Conservation (phyloP, 2,329 filamentous ascomycete species). For the Diplocarpon mali region DNA sequence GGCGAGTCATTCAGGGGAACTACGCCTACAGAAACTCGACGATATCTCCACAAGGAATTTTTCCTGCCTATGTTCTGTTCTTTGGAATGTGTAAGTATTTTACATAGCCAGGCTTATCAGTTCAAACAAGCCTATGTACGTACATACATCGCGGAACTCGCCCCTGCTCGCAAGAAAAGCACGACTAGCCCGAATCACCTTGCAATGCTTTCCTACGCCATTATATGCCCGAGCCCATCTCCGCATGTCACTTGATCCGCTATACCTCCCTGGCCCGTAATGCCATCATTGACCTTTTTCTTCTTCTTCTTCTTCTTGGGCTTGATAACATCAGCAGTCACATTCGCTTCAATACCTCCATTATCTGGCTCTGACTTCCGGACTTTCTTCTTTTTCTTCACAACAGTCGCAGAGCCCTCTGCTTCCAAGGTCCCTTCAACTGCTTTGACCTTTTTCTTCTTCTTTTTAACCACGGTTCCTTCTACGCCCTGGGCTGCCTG, state of each 20-base stretch:
- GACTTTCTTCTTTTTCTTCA: conserved; percentile 42
- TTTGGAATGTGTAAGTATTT: too few species aligned
- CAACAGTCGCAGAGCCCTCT: conserved; percentile 13
- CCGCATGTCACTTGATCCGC: conserved; percentile 11
- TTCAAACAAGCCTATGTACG: background rate
- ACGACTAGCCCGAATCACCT: background rate
- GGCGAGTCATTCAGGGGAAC: too few species aligned
- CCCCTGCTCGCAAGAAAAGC: background rate
- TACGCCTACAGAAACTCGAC: too few species aligned
- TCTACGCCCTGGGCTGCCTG: conserved; percentile 61
- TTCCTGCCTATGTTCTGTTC: too few species aligned
- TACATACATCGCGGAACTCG: conserved; percentile 1
- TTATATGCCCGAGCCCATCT: conserved; percentile 1
- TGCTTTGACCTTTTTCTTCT: conserved; percentile 40
- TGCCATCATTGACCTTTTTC: conserved; percentile 14
- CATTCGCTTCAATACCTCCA: conserved; percentile 12
- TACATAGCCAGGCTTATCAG: too few species aligned
- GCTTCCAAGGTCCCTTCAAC: conserved; percentile 23
- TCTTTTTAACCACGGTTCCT: conserved; percentile 51
- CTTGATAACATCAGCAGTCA: conserved; percentile 23
- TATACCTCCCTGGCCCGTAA: background rate
- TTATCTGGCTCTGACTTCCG: conserved; percentile 27
- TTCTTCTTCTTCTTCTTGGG: conserved; percentile 38
- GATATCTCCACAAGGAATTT: too few species aligned
- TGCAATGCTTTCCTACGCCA: conserved; percentile 8